Evolutionary conservation across 768 basidiomycete species (phyloP), one percentile per base, ranked within the genome.

Genomic region (Agaricus blazei): DNA sequence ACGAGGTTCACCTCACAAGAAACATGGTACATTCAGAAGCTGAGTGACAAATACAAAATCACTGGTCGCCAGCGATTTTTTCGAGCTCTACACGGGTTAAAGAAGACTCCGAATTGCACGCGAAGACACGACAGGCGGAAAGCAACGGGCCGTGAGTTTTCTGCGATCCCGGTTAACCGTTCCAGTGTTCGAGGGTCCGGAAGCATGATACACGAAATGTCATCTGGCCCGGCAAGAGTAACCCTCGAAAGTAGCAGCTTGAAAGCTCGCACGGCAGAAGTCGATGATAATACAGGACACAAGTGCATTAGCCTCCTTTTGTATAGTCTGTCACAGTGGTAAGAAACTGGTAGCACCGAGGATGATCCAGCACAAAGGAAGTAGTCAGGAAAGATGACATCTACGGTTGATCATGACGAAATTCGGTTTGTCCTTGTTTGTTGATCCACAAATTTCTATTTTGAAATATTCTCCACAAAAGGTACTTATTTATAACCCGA

Each of bases 331-430:
- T 14, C 3, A 23, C 24, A 43, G 27, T 15, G 15, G n/a, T 19
- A n/a, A 37, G 41, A 26, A 26, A n/a, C 5, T 28, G 34, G 29
- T 14, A 31, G 34, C 36, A 50, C 54, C 54, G 54, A 56, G 48
- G 48, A 56, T 56, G 48, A 44, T 56, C 54, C 54, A 56, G 48
- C 6, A 11, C 4, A 50, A 41, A 50, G 40, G 36, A 14, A 41
- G 45, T 45, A 27, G 19, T 19, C 19, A 19, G 19, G 19, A 19
- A 19, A 19, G 19, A 19, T 19, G 19, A 19, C 19, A 19, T 19
- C 19, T 19, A 1, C 19, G 1, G 19, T 19, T 19, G 19, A 19
- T 19, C 19, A 19, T 19, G 19, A 19, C 19, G 19, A 19, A 19
- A 0, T 19, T 19, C 19, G 19, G 19, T 54, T 54, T 54, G 37